Evolutionary conservation across 768 basidiomycete species (phyloP), one percentile per base, ranked within the genome.

Genomic region (Boletus edulis): DNA sequence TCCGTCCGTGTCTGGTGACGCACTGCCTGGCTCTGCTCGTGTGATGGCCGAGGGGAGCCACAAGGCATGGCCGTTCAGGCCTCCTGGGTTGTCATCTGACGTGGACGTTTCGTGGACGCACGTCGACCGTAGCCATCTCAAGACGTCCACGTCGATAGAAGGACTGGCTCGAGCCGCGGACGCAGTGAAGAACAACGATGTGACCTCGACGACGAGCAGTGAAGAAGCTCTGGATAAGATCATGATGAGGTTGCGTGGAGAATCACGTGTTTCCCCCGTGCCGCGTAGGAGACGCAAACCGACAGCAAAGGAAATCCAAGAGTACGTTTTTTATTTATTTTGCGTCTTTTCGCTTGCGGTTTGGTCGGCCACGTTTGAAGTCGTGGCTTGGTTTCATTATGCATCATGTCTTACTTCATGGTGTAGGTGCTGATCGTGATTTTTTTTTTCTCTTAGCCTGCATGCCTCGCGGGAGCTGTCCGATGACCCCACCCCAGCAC

Each of bases 61-160:
- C 29, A 29, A 29, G 29, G 29, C 9, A 29, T 29, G 29, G 29
- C 29, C 29, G 29, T 37, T 37, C 35, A 58, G 41, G 56, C 5
- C 47, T 63, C 3, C 62, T 62, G 14, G 14, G 5, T 57, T 62
- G 18, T 65, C 67, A 15, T 52, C 69, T 17, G 81, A 81, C 55
- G 81, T 79, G 2, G 84, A 87, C 58, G 75, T 78, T 34, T 83
- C 84, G 5, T 89, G 88, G 88, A 89, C 87, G 20, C 84, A 83
- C 52, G 83, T 89, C n/a, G 80, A 81, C 58, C 72, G 78, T 29
- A 74, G 73, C 51, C 74, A 43, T 22, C 54, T 44, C 38, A 48
- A 59, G 55, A 18, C 18, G 32, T 52, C 62, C 39, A 43, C 40
- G 47, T 43, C 64, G n/a, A 15, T 49, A 35, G 51, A 57, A 31